Evolutionary conservation across 225 moss, liverwort and hornwort genomes (phyloP), one percentile per base, ranked within the genome.

Genomic region (Marchantia polymorpha): DNA sequence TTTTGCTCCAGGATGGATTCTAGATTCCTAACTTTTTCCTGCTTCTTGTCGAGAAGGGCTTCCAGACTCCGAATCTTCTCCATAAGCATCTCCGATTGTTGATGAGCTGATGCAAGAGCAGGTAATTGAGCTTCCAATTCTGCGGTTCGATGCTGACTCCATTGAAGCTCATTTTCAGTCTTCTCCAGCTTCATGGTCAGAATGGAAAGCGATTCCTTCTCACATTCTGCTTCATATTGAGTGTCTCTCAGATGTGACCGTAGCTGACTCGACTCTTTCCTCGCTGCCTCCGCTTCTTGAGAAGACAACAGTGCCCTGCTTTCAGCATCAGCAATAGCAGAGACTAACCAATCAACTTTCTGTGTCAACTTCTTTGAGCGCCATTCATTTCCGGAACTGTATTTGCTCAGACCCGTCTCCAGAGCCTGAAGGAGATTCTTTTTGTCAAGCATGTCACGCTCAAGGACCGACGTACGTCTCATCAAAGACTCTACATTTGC

Each of bases 341-440:
- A 81, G 69, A 84, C 86, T 83, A 95, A 77, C 89, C 90, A 87
- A 76, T 90, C 83, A 48, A 95, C 83, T 78, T 91, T 93, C 74
- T 92, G 86, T 12, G 84, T 50, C 29, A 88, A 73, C n/a, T 82
- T 83, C 52, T 71, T 65, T 23, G 82, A 81, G 69, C 82, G 80
- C 83, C 86, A 74, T 77, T 89, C 85, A 25, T 54, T 48, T 56
- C 86, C 77, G 20, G 82, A 60, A 59, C 87, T 82, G 73, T 84
- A 66, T 61, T 83, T 83, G 47, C 52, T 78, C 8, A 95, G 78
- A 51, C 70, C 66, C 54, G 74, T 84, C 49, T 92, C 91, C 74
- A 95, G 63, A 80, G 77, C 74, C 76, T 84, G 80, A 26, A 74
- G 69, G 2, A 85, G 30, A 50, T 50, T 69, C 10, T 87, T 66